phyloP scores from a whole-genome alignment of 176 grass and related monocot species.

The Bolboschoenus planiculmis region DNA sequence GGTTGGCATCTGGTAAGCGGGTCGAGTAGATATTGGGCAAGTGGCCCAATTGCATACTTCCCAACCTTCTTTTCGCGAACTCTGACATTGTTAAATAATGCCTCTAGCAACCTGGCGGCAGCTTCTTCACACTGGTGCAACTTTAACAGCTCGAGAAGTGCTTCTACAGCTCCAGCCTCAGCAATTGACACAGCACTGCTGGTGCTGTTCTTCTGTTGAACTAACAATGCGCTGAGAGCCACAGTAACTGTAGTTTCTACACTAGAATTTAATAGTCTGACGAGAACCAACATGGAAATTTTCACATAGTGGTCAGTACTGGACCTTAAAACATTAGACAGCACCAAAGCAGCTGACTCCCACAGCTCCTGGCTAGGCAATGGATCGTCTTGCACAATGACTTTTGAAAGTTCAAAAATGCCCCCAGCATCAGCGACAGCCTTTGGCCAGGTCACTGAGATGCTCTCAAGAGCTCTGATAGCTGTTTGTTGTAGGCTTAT shows the following conservation, averaged over 20 bases:
- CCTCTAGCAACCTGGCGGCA: constrained; percentile 79
- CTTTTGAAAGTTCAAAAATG: constrained; percentile 95
- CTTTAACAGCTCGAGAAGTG: constrained; percentile 73
- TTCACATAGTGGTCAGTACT: constrained; percentile 83
- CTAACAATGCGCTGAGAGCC: constrained; percentile 86
- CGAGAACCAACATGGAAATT: constrained; percentile 85
- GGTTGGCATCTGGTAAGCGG: constrained; percentile 73
- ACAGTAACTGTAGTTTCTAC: constrained; percentile 73
- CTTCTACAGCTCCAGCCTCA: constrained; percentile 81
- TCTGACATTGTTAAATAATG: constrained; percentile 83
- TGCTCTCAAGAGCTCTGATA: constrained; percentile 90
- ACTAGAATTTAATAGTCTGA: constrained; percentile 72
- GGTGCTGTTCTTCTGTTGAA: constrained; percentile 86
- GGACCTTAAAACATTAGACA: constrained; percentile 92
- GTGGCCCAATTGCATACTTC: constrained; percentile 78
- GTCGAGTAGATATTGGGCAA: constrained; percentile 85
- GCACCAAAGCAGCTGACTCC: constrained; percentile 89
- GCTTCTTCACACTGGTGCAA: constrained; percentile 85
- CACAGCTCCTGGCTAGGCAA: constrained; percentile 80
- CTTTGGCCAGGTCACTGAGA: constrained; percentile 90
- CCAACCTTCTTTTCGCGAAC: constrained; percentile 87
- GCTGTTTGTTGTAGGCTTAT: constrained; percentile 91
- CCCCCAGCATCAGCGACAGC: constrained; percentile 91
- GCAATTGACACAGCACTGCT: constrained; percentile 74
- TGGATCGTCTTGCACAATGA: constrained; percentile 91